Evolutionary conservation across 2,329 filamentous ascomycete genomes (phyloP).

Genomic region (Xylariaceae sp.): DNA sequence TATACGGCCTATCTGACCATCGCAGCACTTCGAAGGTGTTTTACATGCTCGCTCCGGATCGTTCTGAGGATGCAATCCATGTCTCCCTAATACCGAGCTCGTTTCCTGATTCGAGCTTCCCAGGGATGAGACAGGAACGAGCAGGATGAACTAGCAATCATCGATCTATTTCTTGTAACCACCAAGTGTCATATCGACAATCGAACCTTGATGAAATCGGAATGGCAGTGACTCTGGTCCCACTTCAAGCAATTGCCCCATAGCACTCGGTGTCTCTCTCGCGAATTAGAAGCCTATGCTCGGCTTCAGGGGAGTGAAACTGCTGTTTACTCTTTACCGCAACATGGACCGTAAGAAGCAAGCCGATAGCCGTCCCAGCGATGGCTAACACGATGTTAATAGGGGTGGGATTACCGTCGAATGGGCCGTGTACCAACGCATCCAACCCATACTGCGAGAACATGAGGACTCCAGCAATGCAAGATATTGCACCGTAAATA

Average conservation of each 20-base stretch:
- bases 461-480: slow-evolving; percentile 65
- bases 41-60: neutral
- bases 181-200: too few species aligned
- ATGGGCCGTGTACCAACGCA: slow-evolving; percentile 57
- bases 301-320: neutral
- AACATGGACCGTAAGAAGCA: slow-evolving; percentile 32
- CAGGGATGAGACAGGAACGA: neutral
- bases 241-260: slow-evolving; percentile 13
- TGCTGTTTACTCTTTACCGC: slow-evolving; percentile 21
- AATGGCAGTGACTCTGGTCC: neutral
- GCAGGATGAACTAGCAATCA: neutral
- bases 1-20: too few species aligned
- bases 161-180: neutral
- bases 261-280: slow-evolving; percentile 11
- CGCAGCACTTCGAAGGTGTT: neutral
- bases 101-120: neutral
- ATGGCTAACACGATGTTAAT: slow-evolving; percentile 56
- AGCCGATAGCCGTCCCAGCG: slow-evolving; percentile 50
- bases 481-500: slow-evolving; percentile 72
- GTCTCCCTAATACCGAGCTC: neutral
- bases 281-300: slow-evolving; percentile 13
- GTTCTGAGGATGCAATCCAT: neutral
- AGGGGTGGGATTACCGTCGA: slow-evolving; percentile 57
- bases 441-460: slow-evolving; percentile 67
- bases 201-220: too few species aligned